Base-by-base conservation (phyloP, 345 rosid genomes). In the Salix exigua region DNA sequence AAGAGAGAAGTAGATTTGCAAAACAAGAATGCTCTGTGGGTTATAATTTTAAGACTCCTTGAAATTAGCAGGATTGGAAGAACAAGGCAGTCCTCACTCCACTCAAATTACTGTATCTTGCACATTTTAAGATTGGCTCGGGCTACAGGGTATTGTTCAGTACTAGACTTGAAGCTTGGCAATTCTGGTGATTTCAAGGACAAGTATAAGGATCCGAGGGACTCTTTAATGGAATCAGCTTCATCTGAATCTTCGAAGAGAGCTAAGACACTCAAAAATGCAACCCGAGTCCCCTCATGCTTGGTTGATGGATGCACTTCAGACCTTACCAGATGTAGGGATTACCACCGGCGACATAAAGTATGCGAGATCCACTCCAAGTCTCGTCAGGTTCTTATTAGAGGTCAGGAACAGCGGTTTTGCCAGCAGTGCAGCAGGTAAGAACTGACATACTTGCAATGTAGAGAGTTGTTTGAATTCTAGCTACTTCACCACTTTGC, bases 341-440 rank as follows among this genome's bases (percentile, higher is more conserved):
- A 91, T 58, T 91, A 91, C 80, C 92, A 91, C 62, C 80, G 94
- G 26, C 86, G 94, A 44, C 97, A 91, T 83, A 90, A 90, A 83
- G 97, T 91, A 2, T 91, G 97, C 21, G 97, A 88, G 83, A 70
- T 78, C 31, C 94, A 91, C 76, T 88, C 94, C 3, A 91, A 91
- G 85, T 86, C 91, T 21, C 75, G 94, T 4, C 85, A 63, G 53
- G 94, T 91, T 66, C 81, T 82, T 16, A 88, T 91, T 70, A 83
- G 77, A 69, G 91, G 94, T 50, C 89, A 68, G 53, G 92, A 90
- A 60, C 91, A 85, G 51, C 86, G 94, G 37, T 91, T 91, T 76
- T 90, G 97, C 85, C 97, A 91, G 89, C 97, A 91, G 82, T 91
- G 97, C 84, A 91, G 94, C 88, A 85, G 97, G 97, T 88, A 77